A percentile compares a stretch with the other conserved stretches of the same genome.
Evolutionary conservation across 306 rosid genomes (phyloP).

Genomic region (Erythrophleum fordii): DNA sequence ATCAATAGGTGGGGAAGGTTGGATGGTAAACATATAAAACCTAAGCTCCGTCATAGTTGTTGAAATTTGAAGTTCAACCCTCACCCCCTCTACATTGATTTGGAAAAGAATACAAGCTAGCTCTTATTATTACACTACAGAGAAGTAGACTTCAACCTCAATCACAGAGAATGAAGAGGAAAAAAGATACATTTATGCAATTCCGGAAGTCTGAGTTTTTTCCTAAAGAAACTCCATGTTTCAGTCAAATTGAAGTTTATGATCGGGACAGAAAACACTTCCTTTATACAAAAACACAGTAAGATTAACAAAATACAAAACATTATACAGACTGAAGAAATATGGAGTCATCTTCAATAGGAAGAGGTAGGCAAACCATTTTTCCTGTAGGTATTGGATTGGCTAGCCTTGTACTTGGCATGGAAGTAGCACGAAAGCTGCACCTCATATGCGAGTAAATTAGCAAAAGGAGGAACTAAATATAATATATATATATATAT

Average conservation of each 20-base stretch:
- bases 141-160: neutral
- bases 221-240: neutral
- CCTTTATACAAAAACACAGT: neutral
- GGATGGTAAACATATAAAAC: neutral
- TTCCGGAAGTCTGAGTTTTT: neutral
- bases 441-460: slow-evolving; percentile 41
- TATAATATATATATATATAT: neutral
- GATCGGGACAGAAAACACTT: slow-evolving; percentile 1
- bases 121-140: neutral
- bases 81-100: neutral
- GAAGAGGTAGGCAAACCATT: slow-evolving; percentile 63
- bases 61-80: too few species aligned
- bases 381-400: slow-evolving; percentile 65
- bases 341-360: neutral
- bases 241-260: neutral
- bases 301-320: slow-evolving; percentile 20
- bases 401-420: slow-evolving; percentile 70
- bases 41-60: neutral
- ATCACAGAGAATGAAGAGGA: neutral
- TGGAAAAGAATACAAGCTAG: neutral
- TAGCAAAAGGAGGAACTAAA: neutral
- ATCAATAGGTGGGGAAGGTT: neutral
- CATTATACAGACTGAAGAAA: slow-evolving; percentile 2
- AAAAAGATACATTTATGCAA: neutral
- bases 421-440: slow-evolving; percentile 80